Conservation (phyloP, 768 basidiomycete species). For the Psilocybe sp. region DNA sequence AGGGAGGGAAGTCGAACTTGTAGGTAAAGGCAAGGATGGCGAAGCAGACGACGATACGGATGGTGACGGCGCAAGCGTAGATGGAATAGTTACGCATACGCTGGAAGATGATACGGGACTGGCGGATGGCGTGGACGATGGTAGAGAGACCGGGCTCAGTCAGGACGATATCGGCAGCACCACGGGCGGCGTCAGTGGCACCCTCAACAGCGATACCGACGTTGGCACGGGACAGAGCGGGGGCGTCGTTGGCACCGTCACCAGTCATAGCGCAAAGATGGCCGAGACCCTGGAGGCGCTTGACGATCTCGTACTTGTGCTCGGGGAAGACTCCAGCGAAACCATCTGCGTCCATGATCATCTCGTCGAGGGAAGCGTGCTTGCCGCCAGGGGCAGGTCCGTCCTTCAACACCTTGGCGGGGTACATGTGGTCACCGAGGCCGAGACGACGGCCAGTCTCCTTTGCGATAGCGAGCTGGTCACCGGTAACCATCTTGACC, state of each 20-base stretch:
- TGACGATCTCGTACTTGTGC: slow-evolving; percentile 99
- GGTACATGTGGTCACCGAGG: slow-evolving; percentile 99
- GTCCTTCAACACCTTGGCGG: slow-evolving; percentile 98
- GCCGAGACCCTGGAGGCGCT: slow-evolving; percentile 93
- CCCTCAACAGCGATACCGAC: slow-evolving; percentile 99
- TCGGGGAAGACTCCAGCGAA: slow-evolving; percentile 99
- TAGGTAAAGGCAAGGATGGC: slow-evolving; percentile 93
- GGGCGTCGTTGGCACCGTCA: slow-evolving; percentile 99
- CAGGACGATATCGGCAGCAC: slow-evolving; percentile 96
- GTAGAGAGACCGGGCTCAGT: slow-evolving; percentile 99
- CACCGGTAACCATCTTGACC: slow-evolving; percentile 99
- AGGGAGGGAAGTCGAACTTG: slow-evolving; percentile 98
- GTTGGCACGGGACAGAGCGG: slow-evolving; percentile 96
- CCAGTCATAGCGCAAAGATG: slow-evolving; percentile 99
- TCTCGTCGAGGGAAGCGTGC: slow-evolving; percentile 85
- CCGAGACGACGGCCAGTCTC: slow-evolving; percentile 98
- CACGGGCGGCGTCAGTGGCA: slow-evolving; percentile 97
- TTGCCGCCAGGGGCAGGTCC: slow-evolving; percentile 87
- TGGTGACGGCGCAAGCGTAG: slow-evolving; percentile 93
- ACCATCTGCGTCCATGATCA: slow-evolving; percentile 99
- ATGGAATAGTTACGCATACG: slow-evolving; percentile 99
- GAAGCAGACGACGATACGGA: slow-evolving; percentile 98
- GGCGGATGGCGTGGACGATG: slow-evolving; percentile 97
- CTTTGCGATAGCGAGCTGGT: slow-evolving; percentile 99
- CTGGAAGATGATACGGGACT: slow-evolving; percentile 99